Base-by-base conservation (phyloP, 441 rosid species). In the Sinapis alba region DNA sequence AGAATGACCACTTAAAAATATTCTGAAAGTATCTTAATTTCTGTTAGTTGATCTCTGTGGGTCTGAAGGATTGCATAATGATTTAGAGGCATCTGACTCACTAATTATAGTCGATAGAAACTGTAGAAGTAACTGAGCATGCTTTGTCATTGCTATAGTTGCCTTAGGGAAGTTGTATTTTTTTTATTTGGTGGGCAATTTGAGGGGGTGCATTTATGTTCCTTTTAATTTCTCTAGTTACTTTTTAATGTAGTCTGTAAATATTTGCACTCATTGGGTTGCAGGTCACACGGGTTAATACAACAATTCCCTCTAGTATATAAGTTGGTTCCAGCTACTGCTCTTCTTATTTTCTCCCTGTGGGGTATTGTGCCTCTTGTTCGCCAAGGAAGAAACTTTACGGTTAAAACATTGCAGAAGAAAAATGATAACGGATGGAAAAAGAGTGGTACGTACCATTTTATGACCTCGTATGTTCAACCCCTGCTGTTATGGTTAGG, bases 401-500 rank as follows among this genome's bases (percentile, higher is more conserved):
- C 59, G 4, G 57, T 28, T 43, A 21, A 32, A 53, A 67, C 72
- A 47, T 78, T 83, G 82, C 87, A 90, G 98, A 90, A 83, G 72
- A 92, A 50, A 45, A 45, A 79, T 80, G 97, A 90, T 75, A 89
- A 65, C 74, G 85, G 78, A 69, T 91, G 98, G 98, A 91, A 90
- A 83, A 94, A 85, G 84, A 94, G 98, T 72, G 81, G 77, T 56
- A 86, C 96, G 0, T 86, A 85, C 78, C 70, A 84, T 76, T 79
- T 90, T 69, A 83, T 81, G 83, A 87, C 90, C 28, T 90, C 92
- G 53, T 94, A 87, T 82, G 54, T 92, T 78, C 98, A 88, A 79
- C 97, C 98, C 67, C 78, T 92, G 79, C 80, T 92, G 82, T 82
- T 94, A 68, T 94, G 98, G 97, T 70, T 82, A 74, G 95, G 95